phyloP scores from a whole-genome alignment of 1,139 yeast genomes.

The Hyphopichia khmerensis region DNA sequence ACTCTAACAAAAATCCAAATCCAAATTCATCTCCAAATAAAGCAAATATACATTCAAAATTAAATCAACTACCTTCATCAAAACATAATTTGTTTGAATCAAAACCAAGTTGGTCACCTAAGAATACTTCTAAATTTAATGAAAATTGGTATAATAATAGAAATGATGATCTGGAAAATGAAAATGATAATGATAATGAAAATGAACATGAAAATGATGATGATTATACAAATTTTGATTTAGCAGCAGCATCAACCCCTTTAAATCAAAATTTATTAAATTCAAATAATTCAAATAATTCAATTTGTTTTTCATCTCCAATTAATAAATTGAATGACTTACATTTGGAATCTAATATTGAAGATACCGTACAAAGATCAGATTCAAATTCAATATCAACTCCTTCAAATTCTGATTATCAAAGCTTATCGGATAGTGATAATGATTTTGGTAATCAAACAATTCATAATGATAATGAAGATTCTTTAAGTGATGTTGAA shows the following conservation, averaged over 20 bases:
- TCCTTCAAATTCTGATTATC: neutral
- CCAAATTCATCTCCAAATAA: neutral
- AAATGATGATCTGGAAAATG: slow-evolving; percentile 18
- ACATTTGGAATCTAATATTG: slow-evolving; percentile 17
- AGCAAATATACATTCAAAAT: neutral
- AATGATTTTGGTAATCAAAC: slow-evolving; percentile 16
- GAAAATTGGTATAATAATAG: slow-evolving; percentile 12
- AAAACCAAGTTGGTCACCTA: no score
- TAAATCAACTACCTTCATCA: neutral
- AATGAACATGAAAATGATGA: slow-evolving; percentile 17
- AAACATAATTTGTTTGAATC: no score
- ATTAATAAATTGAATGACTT: slow-evolving; percentile 30
- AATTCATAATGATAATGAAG: slow-evolving; percentile 10
- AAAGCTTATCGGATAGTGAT: neutral
- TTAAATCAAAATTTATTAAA: slow-evolving; percentile 13
- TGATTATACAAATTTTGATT: slow-evolving; percentile 15
- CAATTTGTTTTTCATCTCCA: slow-evolving; percentile 37
- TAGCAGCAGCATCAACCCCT: slow-evolving; percentile 39
- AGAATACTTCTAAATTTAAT: neutral
- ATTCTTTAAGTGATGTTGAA: slow-evolving; percentile 4
- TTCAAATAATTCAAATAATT: slow-evolving; percentile 12
- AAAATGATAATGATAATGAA: slow-evolving; percentile 8
- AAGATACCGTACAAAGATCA: neutral
- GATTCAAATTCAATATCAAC: neutral
- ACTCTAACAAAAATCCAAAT: neutral